Evolutionary conservation across 2,329 filamentous ascomycete species (phyloP).

Genomic region (Penicillium aurantiogriseum): DNA sequence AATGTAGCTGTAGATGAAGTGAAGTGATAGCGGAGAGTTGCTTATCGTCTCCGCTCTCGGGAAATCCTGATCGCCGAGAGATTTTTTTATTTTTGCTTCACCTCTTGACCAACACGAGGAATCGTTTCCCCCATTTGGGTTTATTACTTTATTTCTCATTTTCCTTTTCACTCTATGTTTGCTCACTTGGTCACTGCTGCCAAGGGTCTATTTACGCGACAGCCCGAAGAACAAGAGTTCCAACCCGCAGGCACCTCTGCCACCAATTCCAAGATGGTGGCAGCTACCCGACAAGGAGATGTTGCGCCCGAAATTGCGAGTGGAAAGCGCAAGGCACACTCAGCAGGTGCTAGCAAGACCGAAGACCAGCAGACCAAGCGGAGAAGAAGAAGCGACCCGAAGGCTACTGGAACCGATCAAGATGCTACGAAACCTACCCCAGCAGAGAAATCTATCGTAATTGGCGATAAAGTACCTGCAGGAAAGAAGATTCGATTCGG

Average conservation of each 20-base stretch:
- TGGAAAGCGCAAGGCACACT: constrained; percentile 37
- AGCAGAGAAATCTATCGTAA: constrained; percentile 9
- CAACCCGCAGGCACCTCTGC: constrained; percentile 15
- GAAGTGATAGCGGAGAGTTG: constrained; percentile 8
- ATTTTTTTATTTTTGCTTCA: constrained; percentile 27
- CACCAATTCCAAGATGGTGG: constrained; percentile 35
- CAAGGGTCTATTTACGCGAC: constrained; percentile 41
- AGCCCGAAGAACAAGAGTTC: constrained; percentile 21
- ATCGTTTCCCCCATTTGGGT: constrained; percentile 6
- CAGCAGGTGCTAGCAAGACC: constrained; percentile 20
- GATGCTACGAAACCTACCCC: constrained; percentile 10
- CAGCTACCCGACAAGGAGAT: constrained; percentile 32
- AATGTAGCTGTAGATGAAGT: not conserved
- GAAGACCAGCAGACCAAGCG: constrained; percentile 35
- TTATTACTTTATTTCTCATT: constrained; percentile 1
- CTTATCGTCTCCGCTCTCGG: constrained; percentile 21
- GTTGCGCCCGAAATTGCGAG: constrained; percentile 22
- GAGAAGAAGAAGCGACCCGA: constrained; percentile 31
- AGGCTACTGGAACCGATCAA: constrained; percentile 18
- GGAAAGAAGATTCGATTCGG: constrained; percentile 38
- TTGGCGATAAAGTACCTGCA: constrained; percentile 17
- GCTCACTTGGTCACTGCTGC: constrained; percentile 43
- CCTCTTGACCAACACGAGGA: constrained; percentile 4
- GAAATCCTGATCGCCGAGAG: constrained; percentile 25
- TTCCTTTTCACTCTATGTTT: constrained; percentile 37